A percentile compares a stretch with the other conserved stretches of the same genome.
These are phyloP conservation scores for Saxophila tyrrhenica DNA, from an alignment of 495 filamentous ascomycete species.

Conservation along the genomic window DNA sequence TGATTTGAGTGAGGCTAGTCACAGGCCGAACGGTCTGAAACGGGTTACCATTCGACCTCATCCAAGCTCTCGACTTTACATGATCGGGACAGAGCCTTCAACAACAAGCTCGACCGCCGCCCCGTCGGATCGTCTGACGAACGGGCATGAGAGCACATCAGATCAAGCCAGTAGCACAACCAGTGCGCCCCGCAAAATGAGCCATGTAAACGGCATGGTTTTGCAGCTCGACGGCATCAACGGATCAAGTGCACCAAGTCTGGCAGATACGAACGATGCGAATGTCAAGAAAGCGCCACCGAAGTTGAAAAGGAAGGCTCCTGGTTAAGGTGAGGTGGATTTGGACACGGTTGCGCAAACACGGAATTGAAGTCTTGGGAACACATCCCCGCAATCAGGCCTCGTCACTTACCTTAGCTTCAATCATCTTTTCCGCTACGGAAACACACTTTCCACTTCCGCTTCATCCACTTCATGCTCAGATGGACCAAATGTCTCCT, in stretches of 20 bases:
- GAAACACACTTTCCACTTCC: too few species aligned
- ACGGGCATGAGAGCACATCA: not conserved
- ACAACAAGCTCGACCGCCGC: not conserved
- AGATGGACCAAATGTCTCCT: too few species aligned
- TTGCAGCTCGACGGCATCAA: constrained; percentile 8
- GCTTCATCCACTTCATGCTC: too few species aligned
- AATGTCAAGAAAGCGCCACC: not conserved
- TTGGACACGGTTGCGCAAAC: too few species aligned
- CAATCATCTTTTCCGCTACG: too few species aligned
- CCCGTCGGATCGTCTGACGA: not conserved
- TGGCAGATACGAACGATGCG: not conserved
- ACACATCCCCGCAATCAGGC: too few species aligned
- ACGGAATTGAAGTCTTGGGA: too few species aligned
- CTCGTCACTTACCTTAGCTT: too few species aligned
- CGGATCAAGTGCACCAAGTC: constrained; percentile 3
- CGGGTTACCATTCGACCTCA: not conserved
- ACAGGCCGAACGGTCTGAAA: not conserved
- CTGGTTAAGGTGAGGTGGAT: not conserved
- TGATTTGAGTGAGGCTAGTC: not conserved
- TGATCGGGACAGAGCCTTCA: not conserved
- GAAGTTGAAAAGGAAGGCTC: not conserved
- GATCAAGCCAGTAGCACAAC: not conserved
- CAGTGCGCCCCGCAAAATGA: not conserved
- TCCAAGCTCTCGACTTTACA: not conserved
- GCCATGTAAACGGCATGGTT: constrained; percentile 9